Conservation (phyloP, 352 stramenopile genomes). For the Globisporangium alternatum region DNA sequence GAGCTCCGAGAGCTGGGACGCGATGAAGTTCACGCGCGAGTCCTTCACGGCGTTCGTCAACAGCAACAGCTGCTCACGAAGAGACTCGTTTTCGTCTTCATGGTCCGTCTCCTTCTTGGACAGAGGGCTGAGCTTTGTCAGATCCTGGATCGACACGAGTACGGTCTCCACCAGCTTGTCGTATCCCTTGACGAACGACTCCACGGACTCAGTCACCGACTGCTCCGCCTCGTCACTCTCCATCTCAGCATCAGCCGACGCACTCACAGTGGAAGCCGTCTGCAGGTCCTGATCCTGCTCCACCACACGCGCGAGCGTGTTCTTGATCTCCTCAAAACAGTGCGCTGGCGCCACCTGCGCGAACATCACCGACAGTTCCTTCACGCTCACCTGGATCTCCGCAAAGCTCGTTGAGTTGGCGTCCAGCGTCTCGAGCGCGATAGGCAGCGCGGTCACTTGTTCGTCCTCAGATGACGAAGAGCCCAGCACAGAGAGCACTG, state of each 20-base stretch:
- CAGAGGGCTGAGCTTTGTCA: constrained; percentile 45
- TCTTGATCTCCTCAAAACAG: constrained; percentile 35
- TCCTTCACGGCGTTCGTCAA: constrained; percentile 62
- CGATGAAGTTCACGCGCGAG: constrained; percentile 68
- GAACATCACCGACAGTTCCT: constrained; percentile 28
- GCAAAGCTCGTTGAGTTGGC: constrained; percentile 32
- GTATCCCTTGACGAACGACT: constrained; percentile 48
- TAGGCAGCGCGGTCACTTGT: constrained; percentile 20
- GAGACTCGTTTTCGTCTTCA: constrained; percentile 20
- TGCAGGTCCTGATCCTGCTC: constrained; percentile 35
- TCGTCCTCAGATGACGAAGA: background rate
- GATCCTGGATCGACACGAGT: constrained; percentile 75
- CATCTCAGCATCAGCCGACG: constrained; percentile 10
- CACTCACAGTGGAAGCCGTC: background rate
- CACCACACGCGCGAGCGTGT: constrained; percentile 26
- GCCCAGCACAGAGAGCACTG: constrained; percentile 24
- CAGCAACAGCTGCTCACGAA: constrained; percentile 50
- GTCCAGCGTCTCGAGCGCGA: constrained; percentile 26
- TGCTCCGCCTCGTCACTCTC: constrained; percentile 20
- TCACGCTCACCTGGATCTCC: constrained; percentile 31
- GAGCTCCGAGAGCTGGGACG: constrained; percentile 46
- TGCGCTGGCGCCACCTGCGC: constrained; percentile 22
- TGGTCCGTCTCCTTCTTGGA: constrained; percentile 29
- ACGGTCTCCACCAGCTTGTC: constrained; percentile 76
- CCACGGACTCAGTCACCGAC: constrained; percentile 24